phyloP scores from a whole-genome alignment of 2,329 filamentous ascomycete species.

The Escovopsis sp. region DNA sequence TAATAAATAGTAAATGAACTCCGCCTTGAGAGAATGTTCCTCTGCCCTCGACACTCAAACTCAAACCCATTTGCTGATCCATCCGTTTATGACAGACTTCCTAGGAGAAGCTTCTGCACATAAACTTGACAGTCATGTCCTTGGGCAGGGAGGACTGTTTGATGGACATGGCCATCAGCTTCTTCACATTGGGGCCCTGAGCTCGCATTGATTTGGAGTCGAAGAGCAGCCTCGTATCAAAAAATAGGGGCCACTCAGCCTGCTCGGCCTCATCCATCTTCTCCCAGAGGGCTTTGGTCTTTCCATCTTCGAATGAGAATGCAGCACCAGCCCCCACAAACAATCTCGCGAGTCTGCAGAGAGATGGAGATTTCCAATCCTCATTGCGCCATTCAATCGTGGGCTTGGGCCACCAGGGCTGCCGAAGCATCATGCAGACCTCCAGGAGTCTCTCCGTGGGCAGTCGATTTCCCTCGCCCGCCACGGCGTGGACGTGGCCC shows the following conservation, averaged over 20 bases:
- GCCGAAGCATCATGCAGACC: background rate
- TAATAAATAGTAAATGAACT: no score
- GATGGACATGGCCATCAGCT: no score
- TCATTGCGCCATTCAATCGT: background rate
- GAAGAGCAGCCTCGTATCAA: no score
- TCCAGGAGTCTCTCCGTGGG: background rate
- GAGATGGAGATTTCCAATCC: background rate
- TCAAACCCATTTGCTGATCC: no score
- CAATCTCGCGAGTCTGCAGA: background rate
- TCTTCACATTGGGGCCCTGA: no score
- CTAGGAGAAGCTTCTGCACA: no score
- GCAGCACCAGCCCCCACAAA: background rate
- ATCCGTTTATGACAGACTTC: no score
- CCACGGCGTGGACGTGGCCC: background rate
- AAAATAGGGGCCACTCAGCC: background rate
- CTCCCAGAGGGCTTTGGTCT: background rate
- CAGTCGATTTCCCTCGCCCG: background rate
- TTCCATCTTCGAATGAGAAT: background rate
- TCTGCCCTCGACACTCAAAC: no score
- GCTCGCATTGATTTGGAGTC: no score
- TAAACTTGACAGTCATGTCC: no score
- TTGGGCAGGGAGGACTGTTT: no score
- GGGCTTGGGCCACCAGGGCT: background rate
- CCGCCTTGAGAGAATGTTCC: no score
- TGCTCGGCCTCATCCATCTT: background rate